Evolutionary conservation across 495 filamentous ascomycete species (phyloP).

Genomic region (Penicillium odoratum): DNA sequence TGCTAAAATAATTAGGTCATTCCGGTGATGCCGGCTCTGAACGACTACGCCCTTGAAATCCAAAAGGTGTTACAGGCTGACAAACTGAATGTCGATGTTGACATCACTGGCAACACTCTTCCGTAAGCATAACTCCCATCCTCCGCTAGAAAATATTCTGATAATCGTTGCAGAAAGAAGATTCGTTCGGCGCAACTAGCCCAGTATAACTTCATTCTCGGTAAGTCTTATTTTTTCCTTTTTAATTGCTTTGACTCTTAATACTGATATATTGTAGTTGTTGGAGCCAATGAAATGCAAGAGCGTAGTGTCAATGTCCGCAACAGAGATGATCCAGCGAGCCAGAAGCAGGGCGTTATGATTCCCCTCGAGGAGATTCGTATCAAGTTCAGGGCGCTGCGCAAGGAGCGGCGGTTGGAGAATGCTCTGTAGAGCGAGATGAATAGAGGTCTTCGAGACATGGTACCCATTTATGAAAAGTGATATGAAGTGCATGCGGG

Average conservation of each 20-base stretch:
- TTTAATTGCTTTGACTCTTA: not conserved
- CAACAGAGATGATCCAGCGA: slow-evolving; percentile 82
- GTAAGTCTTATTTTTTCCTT: not conserved
- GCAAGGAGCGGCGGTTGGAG: slow-evolving; percentile 61
- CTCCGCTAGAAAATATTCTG: no score
- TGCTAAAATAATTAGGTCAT: slow-evolving; percentile 47
- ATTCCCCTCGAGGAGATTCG: slow-evolving; percentile 76
- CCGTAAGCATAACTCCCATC: slow-evolving; percentile 33
- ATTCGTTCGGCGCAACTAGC: slow-evolving; percentile 82
- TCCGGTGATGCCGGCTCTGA: slow-evolving; percentile 81
- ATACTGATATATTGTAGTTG: slow-evolving; percentile 46
- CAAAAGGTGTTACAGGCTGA: slow-evolving; percentile 53
- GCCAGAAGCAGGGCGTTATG: slow-evolving; percentile 72
- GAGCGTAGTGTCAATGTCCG: slow-evolving; percentile 80
- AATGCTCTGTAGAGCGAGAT: slow-evolving; percentile 43
- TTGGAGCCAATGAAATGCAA: slow-evolving; percentile 80
- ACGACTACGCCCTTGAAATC: slow-evolving; percentile 86
- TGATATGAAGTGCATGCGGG: not conserved
- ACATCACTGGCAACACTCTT: slow-evolving; percentile 87
- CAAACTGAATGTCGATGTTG: slow-evolving; percentile 79
- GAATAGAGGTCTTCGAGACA: slow-evolving; percentile 1
- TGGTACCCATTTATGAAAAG: slow-evolving; percentile 1
- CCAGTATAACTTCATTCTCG: slow-evolving; percentile 89
- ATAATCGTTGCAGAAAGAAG: slow-evolving; percentile 61
- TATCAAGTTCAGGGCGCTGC: slow-evolving; percentile 66